Evolutionary conservation across 768 basidiomycete species (phyloP), one percentile per base, ranked within the genome.

Genomic region (Agrocybe chaxingu): DNA sequence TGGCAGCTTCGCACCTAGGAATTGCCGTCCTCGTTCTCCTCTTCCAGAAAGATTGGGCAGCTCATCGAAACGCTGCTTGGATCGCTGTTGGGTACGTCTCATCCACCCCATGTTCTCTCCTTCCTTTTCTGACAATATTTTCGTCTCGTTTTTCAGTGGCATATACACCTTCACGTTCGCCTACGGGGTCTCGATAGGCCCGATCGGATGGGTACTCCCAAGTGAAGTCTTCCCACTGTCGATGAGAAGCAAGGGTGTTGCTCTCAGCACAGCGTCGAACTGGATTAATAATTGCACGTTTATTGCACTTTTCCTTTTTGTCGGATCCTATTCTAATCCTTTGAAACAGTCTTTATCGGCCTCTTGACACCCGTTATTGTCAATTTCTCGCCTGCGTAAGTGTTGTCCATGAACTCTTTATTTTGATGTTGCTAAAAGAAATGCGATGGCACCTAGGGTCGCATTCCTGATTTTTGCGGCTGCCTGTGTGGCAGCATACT

Each of bases 181-280:
- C 1, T 92, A 90, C 61, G 90, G 89, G 0, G 67, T 85, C 35
- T 87, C 85, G 31, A 81, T 87, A 54, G 90, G 90, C 0, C 89
- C 91, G 0, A 77, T 92, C 53, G 84, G 83, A 3, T 93, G 91
- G 91, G 82, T 92, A 1, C 77, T 93, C 7, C 87, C 91, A 0
- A 84, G 81, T 54, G 91, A 94, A 66, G 82, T 94, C 2, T 92
- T 92, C 60, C 82, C 92, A 1, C 70, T 89, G 0, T 85, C 87
- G 2, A 76, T 89, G 69, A 75, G 91, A 54, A 85, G 87, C 57
- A 85, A 84, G 61, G 92, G 92, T 42, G 91, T 93, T 4, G 81
- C 90, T 18, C 59, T 95, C 16, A 84, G 89, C 13, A 92, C 91
- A 1, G 86, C 89, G 2, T 88, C 86, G n/a, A 89, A 89, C 56